These are phyloP conservation scores for Diaporthe aspalathi DNA, from an alignment of 2,329 filamentous ascomycete species.

Conservation along the genomic window DNA sequence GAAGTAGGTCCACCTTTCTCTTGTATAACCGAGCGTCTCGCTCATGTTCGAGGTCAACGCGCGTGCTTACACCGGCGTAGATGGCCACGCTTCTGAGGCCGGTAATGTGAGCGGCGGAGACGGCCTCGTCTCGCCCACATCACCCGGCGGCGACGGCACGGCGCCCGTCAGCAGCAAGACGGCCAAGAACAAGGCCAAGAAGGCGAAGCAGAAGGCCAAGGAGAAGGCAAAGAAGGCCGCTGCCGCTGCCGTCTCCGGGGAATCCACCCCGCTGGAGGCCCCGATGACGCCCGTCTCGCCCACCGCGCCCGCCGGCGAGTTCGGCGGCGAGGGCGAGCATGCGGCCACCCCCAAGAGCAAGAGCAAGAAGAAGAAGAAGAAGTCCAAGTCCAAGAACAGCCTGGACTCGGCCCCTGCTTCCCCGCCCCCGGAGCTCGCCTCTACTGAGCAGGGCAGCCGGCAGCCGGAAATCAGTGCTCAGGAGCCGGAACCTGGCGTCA, in stretches of 20 bases:
- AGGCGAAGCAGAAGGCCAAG: slow-evolving; percentile 41
- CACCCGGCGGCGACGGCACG: slow-evolving; percentile 16
- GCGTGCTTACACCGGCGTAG: background rate
- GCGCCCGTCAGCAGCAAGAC: slow-evolving; percentile 39
- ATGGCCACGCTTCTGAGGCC: slow-evolving; percentile 25
- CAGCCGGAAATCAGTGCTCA: slow-evolving; percentile 11
- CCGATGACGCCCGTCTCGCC: slow-evolving; percentile 35
- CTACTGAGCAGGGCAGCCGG: slow-evolving; percentile 9
- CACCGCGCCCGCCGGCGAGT: slow-evolving; percentile 2
- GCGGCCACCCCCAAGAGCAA: slow-evolving; percentile 37
- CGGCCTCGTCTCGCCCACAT: slow-evolving; percentile 27
- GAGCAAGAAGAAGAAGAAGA: slow-evolving; percentile 40
- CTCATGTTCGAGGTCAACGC: too few species aligned
- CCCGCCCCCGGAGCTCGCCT: slow-evolving; percentile 30
- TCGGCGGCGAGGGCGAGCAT: slow-evolving; percentile 29
- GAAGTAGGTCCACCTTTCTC: slow-evolving; percentile 23
- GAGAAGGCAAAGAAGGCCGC: slow-evolving; percentile 39
- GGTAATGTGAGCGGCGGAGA: slow-evolving; percentile 36
- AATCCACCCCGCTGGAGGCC: slow-evolving; percentile 20
- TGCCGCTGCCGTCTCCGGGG: slow-evolving; percentile 20
- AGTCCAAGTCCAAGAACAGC: slow-evolving; percentile 37
- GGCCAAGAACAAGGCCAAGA: slow-evolving; percentile 41
- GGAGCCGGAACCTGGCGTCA: slow-evolving; percentile 1
- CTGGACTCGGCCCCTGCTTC: slow-evolving; percentile 21
- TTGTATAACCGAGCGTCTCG: background rate